These are phyloP conservation scores for Westerdykella sp. DNA, from an alignment of 2,329 filamentous ascomycete genomes.

Conservation along the genomic window DNA sequence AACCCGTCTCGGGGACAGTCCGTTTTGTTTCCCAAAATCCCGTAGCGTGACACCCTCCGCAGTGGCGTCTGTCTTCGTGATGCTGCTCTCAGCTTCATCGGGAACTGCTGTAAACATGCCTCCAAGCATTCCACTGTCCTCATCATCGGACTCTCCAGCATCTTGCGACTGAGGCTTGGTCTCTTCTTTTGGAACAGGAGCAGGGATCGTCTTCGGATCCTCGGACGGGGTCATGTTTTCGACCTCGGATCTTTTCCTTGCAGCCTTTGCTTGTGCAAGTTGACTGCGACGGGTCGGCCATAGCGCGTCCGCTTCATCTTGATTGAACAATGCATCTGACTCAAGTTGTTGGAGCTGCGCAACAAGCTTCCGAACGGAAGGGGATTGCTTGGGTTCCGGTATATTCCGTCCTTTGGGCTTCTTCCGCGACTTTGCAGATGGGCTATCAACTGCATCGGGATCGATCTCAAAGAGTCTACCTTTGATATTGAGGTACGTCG, in stretches of 20 bases:
- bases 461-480: constrained; percentile 45
- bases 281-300: constrained; percentile 43
- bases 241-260: constrained; percentile 11
- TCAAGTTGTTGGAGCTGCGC: constrained; percentile 73
- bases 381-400: constrained; percentile 14
- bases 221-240: background rate
- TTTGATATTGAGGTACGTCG: constrained; percentile 71
- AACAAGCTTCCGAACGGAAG: constrained; percentile 54
- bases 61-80: constrained; percentile 10
- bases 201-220: background rate
- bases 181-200: background rate
- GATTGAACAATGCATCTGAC: constrained; percentile 51
- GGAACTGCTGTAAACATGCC: constrained; percentile 50
- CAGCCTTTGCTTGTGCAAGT: constrained; percentile 37
- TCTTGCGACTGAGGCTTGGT: background rate
- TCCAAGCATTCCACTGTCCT: constrained; percentile 52
- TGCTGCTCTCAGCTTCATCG: constrained; percentile 32
- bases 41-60: constrained; percentile 58
- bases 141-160: constrained; percentile 38
- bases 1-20: constrained; percentile 66
- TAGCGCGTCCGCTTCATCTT: constrained; percentile 40
- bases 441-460: constrained; percentile 55
- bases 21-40: constrained; percentile 79
- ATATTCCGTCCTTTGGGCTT: constrained; percentile 10
- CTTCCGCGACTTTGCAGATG: constrained; percentile 22